Percentiles rank a stretch among this genome's conserved stretches.
Conservation (phyloP, 73 alveolate species). For the Tetrahymena elliotti region DNA sequence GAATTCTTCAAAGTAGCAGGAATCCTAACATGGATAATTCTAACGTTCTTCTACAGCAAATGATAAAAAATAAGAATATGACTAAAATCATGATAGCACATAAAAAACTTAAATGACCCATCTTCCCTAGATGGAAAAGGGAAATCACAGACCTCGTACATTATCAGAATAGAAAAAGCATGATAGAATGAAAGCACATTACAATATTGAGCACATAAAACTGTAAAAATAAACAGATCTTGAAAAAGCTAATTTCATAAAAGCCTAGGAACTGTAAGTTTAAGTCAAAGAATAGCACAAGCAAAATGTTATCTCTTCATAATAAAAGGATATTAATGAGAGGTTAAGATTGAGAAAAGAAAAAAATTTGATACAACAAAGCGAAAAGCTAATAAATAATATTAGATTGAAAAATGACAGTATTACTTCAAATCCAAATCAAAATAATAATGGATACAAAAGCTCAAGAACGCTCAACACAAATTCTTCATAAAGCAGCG, state of each 20-base stretch:
- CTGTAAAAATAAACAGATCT: background rate
- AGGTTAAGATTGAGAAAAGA: background rate
- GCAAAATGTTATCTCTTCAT: background rate
- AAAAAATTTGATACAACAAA: background rate
- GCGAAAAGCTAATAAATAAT: background rate
- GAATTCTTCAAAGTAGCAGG: background rate
- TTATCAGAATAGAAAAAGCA: background rate
- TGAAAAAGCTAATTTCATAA: background rate
- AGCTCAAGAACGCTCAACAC: background rate
- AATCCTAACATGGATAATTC: background rate
- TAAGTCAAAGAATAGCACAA: background rate
- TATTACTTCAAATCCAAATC: background rate
- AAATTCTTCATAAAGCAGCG: background rate
- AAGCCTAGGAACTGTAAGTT: background rate
- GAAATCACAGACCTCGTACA: background rate
- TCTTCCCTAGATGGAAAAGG: background rate
- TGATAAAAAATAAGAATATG: background rate
- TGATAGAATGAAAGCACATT: background rate
- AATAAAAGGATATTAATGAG: background rate
- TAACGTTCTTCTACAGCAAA: background rate
- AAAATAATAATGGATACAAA: background rate
- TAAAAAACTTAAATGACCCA: background rate
- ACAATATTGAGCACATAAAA: background rate
- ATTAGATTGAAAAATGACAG: background rate
- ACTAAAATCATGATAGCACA: background rate